Evolutionary conservation across 1,284 basidiomycete species (phyloP), one percentile per base, ranked within the genome.

Genomic region (Bondarzewia mesenterica): DNA sequence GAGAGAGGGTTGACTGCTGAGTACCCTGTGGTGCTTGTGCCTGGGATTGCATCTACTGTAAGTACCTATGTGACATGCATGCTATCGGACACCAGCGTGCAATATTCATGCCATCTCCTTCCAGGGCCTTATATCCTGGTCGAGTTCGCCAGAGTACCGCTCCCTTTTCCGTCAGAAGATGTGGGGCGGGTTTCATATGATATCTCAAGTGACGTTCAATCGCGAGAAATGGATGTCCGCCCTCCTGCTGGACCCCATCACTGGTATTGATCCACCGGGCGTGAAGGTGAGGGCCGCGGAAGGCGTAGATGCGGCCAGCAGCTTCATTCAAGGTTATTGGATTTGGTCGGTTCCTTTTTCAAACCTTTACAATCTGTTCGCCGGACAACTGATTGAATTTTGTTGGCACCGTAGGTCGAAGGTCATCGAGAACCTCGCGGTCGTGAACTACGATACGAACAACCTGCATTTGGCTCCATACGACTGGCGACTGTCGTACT

Each of bases 291-390:
- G 95, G 29, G 91, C 94, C 7, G 93, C 91, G 0, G 91, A 98
- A 64, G 94, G 89, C 1, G 79, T 91, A n/a, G 82, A 87, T 55
- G 91, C 90, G 2, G 91, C 92, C 5, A 91, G 86, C 56, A 90
- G 82, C 59, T 96, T 98, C 61, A 86, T 97, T 49, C 85, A 89
- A 60, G 91, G 92, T 4, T 97, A 93, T 64, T 96, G 93, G 93
- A 85, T 96, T 54, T 97, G 93, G 93, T 87, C 57, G 51, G 71
- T 61, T 47, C 43, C 49, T 27, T 18, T 35, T 42, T 20, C n/a
- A 12, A 16, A 21, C 35, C n/a, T 2, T 21, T 23, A 15, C n/a
- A 25, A 12, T 1, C n/a, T 32, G 29, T 12, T 15, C 20, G 14
- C 20, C 23, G 18, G 37, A 18, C 44, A 27, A 29, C 44, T 35